Evolutionary conservation across 257 asterid genomes (phyloP).

Genomic region (Salvia rosmarinus): DNA sequence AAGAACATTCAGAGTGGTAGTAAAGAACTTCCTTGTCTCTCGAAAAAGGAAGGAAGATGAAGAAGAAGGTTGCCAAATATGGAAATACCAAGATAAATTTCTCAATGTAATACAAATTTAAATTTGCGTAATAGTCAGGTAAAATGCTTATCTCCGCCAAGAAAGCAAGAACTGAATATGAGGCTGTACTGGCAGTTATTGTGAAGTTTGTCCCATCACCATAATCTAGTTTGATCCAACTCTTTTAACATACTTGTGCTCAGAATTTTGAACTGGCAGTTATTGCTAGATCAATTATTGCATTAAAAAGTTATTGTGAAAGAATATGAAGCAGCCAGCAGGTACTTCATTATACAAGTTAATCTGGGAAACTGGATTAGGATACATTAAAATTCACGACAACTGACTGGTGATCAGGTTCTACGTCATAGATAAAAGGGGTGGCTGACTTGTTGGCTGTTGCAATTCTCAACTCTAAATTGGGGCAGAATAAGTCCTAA

Average conservation of each 20-base stretch:
- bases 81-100: neutral
- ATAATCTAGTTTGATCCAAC: conserved; percentile 1
- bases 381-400: neutral
- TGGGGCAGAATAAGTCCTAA: conserved; percentile 5
- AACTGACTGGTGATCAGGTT: neutral
- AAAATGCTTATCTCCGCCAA: conserved; percentile 4
- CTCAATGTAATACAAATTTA: conserved; percentile 14
- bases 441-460: conserved; percentile 1
- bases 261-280: neutral
- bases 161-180: conserved; percentile 16
- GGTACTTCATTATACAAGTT: conserved; percentile 3
- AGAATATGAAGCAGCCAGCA: conserved; percentile 1
- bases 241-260: neutral
- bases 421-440: neutral
- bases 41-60: neutral
- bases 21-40: conserved; percentile 1
- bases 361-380: neutral
- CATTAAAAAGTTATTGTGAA: neutral
- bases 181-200: neutral
- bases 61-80: neutral
- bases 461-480: conserved; percentile 16
- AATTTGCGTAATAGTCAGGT: neutral
- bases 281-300: neutral
- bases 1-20: conserved; percentile 7
- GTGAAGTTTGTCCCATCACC: conserved; percentile 4